Evolutionary conservation across 140 eudicot species (phyloP).

Genomic region (Bidens hawaiensis): DNA sequence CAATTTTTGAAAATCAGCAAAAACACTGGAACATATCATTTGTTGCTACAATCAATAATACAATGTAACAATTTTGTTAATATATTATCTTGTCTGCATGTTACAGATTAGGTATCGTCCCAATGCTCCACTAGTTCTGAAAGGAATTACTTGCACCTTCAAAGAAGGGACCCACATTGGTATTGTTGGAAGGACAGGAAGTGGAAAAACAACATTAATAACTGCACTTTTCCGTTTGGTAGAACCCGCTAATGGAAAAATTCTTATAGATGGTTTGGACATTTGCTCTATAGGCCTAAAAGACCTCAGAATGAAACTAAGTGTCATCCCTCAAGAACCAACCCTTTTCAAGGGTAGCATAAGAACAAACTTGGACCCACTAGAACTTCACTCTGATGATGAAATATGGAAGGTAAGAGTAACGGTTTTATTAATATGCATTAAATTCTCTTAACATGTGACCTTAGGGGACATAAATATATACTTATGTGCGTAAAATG

Average conservation of each 20-base stretch:
- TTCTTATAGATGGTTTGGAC: constrained; percentile 58
- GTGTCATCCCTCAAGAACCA: constrained; percentile 94
- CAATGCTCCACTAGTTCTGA: constrained; percentile 62
- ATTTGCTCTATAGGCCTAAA: constrained; percentile 66
- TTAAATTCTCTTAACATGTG: neutral
- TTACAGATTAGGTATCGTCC: constrained; percentile 73
- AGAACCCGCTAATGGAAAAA: constrained; percentile 55
- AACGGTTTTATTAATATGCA: too few species aligned
- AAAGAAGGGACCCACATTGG: constrained; percentile 60
- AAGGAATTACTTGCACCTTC: constrained; percentile 66
- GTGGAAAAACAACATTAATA: constrained; percentile 79
- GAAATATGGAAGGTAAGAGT: constrained; percentile 67
- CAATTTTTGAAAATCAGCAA: neutral
- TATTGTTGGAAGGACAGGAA: constrained; percentile 73
- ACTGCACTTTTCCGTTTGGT: constrained; percentile 75
- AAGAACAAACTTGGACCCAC: constrained; percentile 75
- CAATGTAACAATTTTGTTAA: neutral
- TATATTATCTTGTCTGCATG: neutral
- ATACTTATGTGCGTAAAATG: neutral
- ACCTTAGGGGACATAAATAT: neutral
- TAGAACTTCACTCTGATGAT: constrained; percentile 63
- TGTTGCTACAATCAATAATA: neutral
- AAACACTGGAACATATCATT: neutral
- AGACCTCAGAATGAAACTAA: constrained; percentile 73
- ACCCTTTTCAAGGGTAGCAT: constrained; percentile 76